A percentile compares a stretch with the other conserved stretches of the same genome.
Evolutionary conservation across 2,329 filamentous ascomycete genomes (phyloP).

Genomic region (Dactylellina drechsleri): DNA sequence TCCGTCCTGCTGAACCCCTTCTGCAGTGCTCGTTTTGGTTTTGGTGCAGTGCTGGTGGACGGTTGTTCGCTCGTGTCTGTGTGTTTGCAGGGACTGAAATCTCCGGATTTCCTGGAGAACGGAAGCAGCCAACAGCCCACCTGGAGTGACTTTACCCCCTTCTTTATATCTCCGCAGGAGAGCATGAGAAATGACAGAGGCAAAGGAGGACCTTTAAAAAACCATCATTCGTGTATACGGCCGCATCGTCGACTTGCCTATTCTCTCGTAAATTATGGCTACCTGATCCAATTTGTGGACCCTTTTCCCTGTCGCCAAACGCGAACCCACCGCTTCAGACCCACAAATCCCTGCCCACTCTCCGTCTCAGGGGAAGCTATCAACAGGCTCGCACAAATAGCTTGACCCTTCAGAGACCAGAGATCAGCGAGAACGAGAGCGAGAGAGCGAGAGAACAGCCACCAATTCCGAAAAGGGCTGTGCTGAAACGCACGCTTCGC

Average conservation of each 20-base stretch:
- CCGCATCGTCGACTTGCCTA: conserved; percentile 8
- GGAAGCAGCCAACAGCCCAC: conserved; percentile 6
- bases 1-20: conserved; percentile 13
- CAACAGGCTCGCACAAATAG: conserved; percentile 20
- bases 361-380: conserved; percentile 49
- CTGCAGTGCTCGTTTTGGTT: not conserved
- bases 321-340: conserved; percentile 31
- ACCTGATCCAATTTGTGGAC: conserved; percentile 19
- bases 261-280: conserved; percentile 25
- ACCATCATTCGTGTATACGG: not conserved
- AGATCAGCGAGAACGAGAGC: not conserved
- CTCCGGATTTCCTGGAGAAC: conserved; percentile 48
- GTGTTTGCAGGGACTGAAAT: conserved; percentile 36
- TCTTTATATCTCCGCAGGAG: conserved; percentile 15
- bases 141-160: conserved; percentile 2
- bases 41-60: too few relatives aligned
- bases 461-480: conserved; percentile 36
- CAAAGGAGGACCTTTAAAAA: not conserved
- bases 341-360: conserved; percentile 30
- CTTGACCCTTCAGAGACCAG: conserved; percentile 16
- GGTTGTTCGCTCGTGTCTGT: too few relatives aligned
- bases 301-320: conserved; percentile 32
- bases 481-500: conserved; percentile 50
- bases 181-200: not conserved
- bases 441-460: conserved; percentile 2